Base-by-base conservation (phyloP, 2,329 filamentous ascomycete genomes). In the Dothiorella sarmentorum region DNA sequence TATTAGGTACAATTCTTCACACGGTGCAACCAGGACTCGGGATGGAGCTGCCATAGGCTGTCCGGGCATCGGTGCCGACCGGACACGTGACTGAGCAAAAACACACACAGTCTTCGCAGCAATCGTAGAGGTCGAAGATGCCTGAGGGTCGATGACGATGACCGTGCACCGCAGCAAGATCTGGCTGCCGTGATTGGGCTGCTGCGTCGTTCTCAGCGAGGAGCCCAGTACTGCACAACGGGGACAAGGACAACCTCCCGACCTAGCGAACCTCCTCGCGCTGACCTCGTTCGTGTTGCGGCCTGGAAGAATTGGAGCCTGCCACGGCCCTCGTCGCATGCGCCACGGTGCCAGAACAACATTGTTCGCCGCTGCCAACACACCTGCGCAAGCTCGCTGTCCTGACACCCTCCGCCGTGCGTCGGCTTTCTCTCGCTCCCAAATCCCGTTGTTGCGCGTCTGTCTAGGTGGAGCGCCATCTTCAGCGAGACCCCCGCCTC, bases 241-340 rank as follows among this genome's bases (percentile, higher is more conserved):
- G 33, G 49, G 49, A 53, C 49, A n/a, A 53, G 49, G 49, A 53
- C 22, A 29, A 29, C 24, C 33, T 53, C 7, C 49, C 49, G 49
- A 18, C 31, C 33, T 52, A 27, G 49, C 49, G 49, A 53, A 40
- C 35, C 15, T 53, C 49, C 17, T 40, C 24, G 49, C 49, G 49
- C 35, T 20, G 49, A 13, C 49, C 29, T 22, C 29, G 33, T 38
- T n/a, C 47, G 24, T 35, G 22, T 29, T 53, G 22, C 24, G 49
- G 35, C 33, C 22, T 27, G 33, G 33, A 35, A 38, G 22, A 40
- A 15, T 20, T 18, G 13, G 49, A 18, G n/a, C 7, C 33, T 40
- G n/a, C 49, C 5, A 40, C 35, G 35, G n/a, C 45, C 31, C 22
- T 20, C 22, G 31, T 31, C 49, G 49, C 49, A 42, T 40, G 49